A percentile compares a stretch with the other conserved stretches of the same genome.
phyloP scores from a whole-genome alignment of 768 basidiomycete genomes.

The Mycena vulgaris region DNA sequence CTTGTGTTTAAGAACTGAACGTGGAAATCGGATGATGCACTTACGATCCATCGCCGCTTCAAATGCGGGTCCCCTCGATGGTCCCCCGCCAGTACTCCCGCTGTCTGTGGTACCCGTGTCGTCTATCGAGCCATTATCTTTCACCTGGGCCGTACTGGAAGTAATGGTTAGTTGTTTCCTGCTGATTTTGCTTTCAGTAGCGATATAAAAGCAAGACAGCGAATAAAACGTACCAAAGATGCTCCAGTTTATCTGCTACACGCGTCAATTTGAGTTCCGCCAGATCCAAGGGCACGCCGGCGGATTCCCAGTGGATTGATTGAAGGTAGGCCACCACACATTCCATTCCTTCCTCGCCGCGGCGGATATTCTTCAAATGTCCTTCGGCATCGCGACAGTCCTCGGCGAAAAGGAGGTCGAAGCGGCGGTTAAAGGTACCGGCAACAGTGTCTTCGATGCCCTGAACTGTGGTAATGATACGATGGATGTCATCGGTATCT shows the following conservation, averaged over 20 bases:
- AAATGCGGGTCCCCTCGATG: background rate
- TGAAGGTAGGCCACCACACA: conserved; percentile 21
- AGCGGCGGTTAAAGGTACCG: conserved; percentile 32
- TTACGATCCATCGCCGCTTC: too few relatives aligned
- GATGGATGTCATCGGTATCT: conserved; percentile 14
- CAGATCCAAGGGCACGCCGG: conserved; percentile 19
- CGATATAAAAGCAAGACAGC: too few relatives aligned
- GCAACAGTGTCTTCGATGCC: conserved; percentile 21
- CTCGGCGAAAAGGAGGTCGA: conserved; percentile 34
- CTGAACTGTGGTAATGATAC: conserved; percentile 4
- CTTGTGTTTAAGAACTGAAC: too few relatives aligned
- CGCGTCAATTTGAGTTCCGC: conserved; percentile 17
- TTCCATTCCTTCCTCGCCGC: conserved; percentile 22
- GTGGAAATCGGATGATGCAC: too few relatives aligned
- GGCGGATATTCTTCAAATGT: conserved; percentile 1
- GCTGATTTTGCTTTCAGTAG: too few relatives aligned
- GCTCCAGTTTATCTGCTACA: background rate
- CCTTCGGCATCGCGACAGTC: conserved; percentile 29
- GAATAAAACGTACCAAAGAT: background rate
- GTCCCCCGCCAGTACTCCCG: too few relatives aligned
- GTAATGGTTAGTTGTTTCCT: too few relatives aligned
- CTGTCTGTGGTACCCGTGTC: too few relatives aligned
- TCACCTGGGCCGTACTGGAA: too few relatives aligned
- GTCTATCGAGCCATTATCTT: too few relatives aligned
- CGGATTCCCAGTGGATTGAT: conserved; percentile 23